phyloP scores from a whole-genome alignment of 1,139 yeast genomes.

The Suhomyces guaymorum region DNA sequence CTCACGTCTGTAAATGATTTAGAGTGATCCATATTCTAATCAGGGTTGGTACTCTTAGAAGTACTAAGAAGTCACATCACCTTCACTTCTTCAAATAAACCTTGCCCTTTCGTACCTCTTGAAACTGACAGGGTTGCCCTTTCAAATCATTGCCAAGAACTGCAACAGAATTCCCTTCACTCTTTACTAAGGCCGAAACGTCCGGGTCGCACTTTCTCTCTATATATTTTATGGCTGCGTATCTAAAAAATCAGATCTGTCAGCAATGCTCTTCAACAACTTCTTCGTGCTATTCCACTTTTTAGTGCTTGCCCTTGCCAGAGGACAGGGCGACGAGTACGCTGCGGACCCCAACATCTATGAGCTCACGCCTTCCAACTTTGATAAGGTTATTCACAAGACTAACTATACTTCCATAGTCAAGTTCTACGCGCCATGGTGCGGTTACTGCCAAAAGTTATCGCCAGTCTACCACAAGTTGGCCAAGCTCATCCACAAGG shows the following conservation, averaged over 20 bases:
- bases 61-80: too few species aligned
- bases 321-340: constrained; percentile 31
- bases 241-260: not conserved
- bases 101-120: too few species aligned
- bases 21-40: too few species aligned
- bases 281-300: constrained; percentile 11
- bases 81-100: too few species aligned
- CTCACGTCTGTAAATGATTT: too few species aligned
- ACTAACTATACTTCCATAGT: constrained; percentile 82
- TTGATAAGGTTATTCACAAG: constrained; percentile 62
- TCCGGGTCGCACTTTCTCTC: too few species aligned
- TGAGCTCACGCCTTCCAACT: constrained; percentile 58
- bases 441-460: constrained; percentile 72
- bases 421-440: constrained; percentile 98
- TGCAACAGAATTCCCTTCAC: too few species aligned
- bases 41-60: too few species aligned
- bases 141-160: too few species aligned
- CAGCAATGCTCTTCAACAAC: constrained; percentile 7
- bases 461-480: constrained; percentile 60
- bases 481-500: constrained; percentile 54
- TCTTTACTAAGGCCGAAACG: too few species aligned
- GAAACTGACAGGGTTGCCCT: too few species aligned
- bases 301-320: constrained; percentile 10
- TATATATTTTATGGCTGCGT: too few species aligned
- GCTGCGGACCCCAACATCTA: constrained; percentile 48